Conservation (phyloP, 805 yeast species). For the Candida argentea region DNA sequence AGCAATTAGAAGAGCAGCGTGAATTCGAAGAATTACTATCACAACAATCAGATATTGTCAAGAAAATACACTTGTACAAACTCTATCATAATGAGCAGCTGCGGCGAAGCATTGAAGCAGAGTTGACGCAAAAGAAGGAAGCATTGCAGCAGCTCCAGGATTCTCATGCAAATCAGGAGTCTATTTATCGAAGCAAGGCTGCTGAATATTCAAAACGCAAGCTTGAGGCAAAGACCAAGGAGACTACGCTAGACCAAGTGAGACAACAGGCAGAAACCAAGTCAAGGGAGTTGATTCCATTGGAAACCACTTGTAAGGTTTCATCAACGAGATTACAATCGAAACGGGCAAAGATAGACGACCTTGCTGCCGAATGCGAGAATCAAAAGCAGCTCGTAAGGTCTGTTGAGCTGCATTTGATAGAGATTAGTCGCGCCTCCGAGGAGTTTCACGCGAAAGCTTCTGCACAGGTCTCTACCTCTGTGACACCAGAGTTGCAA, state of each 20-base stretch:
- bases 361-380: constrained; percentile 40
- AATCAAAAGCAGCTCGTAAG: constrained; percentile 38
- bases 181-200: constrained; percentile 15
- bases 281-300: constrained; percentile 47
- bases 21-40: constrained; percentile 46
- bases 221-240: constrained; percentile 30
- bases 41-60: constrained; percentile 38
- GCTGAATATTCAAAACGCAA: constrained; percentile 39
- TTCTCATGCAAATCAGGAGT: constrained; percentile 17
- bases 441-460: constrained; percentile 19
- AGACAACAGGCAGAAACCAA: constrained; percentile 32
- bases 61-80: constrained; percentile 48
- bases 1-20: constrained; percentile 64
- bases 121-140: constrained; percentile 25
- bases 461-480: constrained; percentile 9
- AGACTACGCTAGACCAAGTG: constrained; percentile 24
- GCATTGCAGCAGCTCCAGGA: constrained; percentile 25
- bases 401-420: constrained; percentile 38
- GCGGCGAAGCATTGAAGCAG: constrained; percentile 23
- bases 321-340: constrained; percentile 36
- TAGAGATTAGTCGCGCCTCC: constrained; percentile 26
- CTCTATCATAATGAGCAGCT: constrained; percentile 48
- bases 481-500: constrained; percentile 40
- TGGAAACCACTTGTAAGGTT: constrained; percentile 46
- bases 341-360: constrained; percentile 37